Percentiles rank a stretch among this genome's conserved stretches.
These are phyloP conservation scores for Candida coleopterorum DNA, from an alignment of 805 yeast species.

Conservation along the genomic window DNA sequence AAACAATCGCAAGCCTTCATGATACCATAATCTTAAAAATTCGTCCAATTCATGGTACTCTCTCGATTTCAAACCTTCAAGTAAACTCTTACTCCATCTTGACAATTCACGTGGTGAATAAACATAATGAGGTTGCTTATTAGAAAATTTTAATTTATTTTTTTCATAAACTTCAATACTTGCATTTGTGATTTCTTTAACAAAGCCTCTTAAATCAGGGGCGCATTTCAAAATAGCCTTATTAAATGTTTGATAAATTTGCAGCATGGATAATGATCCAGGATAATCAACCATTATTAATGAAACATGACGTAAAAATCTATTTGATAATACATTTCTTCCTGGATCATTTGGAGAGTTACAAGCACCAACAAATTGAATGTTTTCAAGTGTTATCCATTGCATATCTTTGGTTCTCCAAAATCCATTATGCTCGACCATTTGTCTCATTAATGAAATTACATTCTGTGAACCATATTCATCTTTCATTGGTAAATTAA, in stretches of 20 bases:
- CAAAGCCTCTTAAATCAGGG: conserved; percentile 56
- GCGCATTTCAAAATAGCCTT: conserved; percentile 52
- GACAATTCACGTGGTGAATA: conserved; percentile 91
- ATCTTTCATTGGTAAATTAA: conserved; percentile 75
- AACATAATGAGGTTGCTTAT: conserved; percentile 54
- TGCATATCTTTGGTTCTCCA: conserved; percentile 56
- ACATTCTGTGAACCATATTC: conserved; percentile 69
- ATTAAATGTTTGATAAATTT: conserved; percentile 62
- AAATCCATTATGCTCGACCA: conserved; percentile 71
- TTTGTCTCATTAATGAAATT: conserved; percentile 66
- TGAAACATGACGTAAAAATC: conserved; percentile 65
- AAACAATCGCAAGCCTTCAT: conserved; percentile 76
- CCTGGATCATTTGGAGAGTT: conserved; percentile 86
- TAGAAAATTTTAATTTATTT: conserved; percentile 39
- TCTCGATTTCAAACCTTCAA: conserved; percentile 40
- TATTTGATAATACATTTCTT: conserved; percentile 47
- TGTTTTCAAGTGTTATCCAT: conserved; percentile 62
- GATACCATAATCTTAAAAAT: conserved; percentile 65
- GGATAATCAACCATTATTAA: conserved; percentile 80
- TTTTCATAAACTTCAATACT: conserved; percentile 59
- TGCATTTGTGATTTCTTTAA: conserved; percentile 49
- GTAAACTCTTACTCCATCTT: conserved; percentile 78
- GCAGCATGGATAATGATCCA: conserved; percentile 50
- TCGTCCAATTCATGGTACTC: conserved; percentile 35
- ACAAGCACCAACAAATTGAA: conserved; percentile 93